These are phyloP conservation scores for Beauveria sp. DNA, from an alignment of 2,329 filamentous ascomycete species.

Conservation along the genomic window DNA sequence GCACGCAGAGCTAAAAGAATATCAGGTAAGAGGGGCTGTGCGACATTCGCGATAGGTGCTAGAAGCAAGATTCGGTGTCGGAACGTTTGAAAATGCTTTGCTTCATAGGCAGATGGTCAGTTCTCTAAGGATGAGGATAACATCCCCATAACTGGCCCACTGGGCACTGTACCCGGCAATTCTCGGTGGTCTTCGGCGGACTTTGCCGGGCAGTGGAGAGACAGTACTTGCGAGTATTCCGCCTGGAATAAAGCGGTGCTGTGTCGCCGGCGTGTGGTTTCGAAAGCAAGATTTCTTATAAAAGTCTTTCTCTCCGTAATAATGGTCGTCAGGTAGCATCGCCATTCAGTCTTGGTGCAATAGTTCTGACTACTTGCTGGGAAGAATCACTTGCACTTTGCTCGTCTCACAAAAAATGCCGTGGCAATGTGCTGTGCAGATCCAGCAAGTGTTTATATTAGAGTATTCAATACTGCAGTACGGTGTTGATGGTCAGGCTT, in stretches of 20 bases:
- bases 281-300: no score
- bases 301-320: no score
- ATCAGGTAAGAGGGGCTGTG: background rate
- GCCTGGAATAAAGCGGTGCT: background rate
- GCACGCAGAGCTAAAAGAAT: background rate
- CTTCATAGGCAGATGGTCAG: background rate
- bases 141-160: background rate
- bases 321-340: no score
- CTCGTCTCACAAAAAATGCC: conserved; percentile 9
- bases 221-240: no score
- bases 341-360: no score
- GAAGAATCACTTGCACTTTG: background rate
- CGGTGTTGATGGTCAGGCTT: background rate
- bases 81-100: background rate
- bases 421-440: background rate
- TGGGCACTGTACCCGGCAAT: background rate
- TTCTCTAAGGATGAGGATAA: no score
- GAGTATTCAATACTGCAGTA: background rate
- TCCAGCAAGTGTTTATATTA: background rate
- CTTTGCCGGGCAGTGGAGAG: background rate
- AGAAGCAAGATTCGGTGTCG: background rate
- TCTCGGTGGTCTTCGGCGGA: background rate
- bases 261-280: background rate
- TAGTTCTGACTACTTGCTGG: no score
- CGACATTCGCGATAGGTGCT: background rate